Evolutionary conservation across 1,284 basidiomycete species (phyloP).

Genomic region (Cryptococcus floricola): DNA sequence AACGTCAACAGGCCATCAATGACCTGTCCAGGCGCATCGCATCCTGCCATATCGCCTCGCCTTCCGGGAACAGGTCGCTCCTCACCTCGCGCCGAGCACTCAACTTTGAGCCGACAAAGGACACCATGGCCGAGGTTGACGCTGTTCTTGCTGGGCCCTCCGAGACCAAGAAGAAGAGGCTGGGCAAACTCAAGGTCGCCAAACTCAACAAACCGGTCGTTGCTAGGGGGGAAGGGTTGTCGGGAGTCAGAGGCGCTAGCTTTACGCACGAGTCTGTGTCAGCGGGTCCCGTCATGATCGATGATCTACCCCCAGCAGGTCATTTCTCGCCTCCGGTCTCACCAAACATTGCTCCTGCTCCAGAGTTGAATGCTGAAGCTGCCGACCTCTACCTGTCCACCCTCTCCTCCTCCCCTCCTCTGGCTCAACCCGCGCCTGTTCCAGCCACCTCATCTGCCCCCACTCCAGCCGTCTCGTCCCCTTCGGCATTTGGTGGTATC

Average conservation of each 20-base stretch:
- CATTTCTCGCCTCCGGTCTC: slow-evolving; percentile 1
- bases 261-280: not conserved
- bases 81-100: slow-evolving; percentile 4
- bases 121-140: slow-evolving; percentile 9
- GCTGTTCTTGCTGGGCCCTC: not conserved
- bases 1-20: slow-evolving; percentile 49
- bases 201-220: slow-evolving; percentile 3
- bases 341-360: slow-evolving; percentile 5
- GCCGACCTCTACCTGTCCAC: not conserved
- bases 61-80: not conserved
- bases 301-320: slow-evolving; percentile 16
- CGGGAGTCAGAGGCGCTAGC: not conserved
- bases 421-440: not conserved
- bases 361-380: too few relatives aligned
- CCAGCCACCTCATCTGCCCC: not conserved
- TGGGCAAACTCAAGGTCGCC: slow-evolving; percentile 8
- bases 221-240: not conserved
- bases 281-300: slow-evolving; percentile 15
- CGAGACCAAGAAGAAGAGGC: not conserved
- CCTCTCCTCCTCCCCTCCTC: not conserved
- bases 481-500: not conserved
- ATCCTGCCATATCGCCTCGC: slow-evolving; percentile 26
- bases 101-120: slow-evolving; percentile 11
- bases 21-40: slow-evolving; percentile 49
- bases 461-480: not conserved